Evolutionary conservation across 1,284 basidiomycete genomes (phyloP), one percentile per base, ranked within the genome.

Genomic region (Omphalotus olearius): DNA sequence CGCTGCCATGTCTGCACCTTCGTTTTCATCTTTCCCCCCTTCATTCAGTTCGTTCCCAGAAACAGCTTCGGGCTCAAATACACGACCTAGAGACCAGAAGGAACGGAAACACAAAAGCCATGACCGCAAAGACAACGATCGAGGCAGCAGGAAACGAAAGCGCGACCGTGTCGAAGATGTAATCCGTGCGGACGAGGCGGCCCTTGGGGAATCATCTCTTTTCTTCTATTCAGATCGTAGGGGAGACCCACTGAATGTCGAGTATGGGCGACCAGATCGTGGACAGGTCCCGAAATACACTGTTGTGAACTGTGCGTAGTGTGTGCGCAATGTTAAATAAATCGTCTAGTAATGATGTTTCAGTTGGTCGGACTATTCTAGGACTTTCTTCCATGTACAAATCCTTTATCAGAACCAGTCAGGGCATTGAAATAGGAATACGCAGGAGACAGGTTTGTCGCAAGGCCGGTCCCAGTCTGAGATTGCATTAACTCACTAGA

Each of bases 211-310:
- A 57, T 43, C 59, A 50, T 51, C 59, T 56, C 60, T 47, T 6
- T 55, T 78, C 11, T 88, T 80, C 69, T 87, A 79, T 61, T 78
- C 79, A 4, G 88, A 91, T 63, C 72, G 78, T 45, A 82, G 78
- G 57, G 88, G 88, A 0, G 90, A 92, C 62, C 59, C 68, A 42
- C 67, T 83, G 54, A 91, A 87, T 60, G 64, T 88, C 25, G 76
- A 75, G 35, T 91, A 87, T 61, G 89, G 87, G n/a, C 71, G 80
- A 1, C 60, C 87, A 35, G 73, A 89, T 61, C 64, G 76, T 14
- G 76, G 80, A 30, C 79, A 86, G 57, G 67, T 91, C 30, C 88
- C 90, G 6, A 83, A 76, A 63, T 88, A 91, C 62, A 71, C 70
- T 53, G 59, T 78, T 41, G 73, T 82, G 45, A 72, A 68, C 67